Percentiles rank a stretch among this genome's conserved stretches.
phyloP scores from a whole-genome alignment of 2,329 filamentous ascomycete genomes.

The Colletotrichum camelliae region DNA sequence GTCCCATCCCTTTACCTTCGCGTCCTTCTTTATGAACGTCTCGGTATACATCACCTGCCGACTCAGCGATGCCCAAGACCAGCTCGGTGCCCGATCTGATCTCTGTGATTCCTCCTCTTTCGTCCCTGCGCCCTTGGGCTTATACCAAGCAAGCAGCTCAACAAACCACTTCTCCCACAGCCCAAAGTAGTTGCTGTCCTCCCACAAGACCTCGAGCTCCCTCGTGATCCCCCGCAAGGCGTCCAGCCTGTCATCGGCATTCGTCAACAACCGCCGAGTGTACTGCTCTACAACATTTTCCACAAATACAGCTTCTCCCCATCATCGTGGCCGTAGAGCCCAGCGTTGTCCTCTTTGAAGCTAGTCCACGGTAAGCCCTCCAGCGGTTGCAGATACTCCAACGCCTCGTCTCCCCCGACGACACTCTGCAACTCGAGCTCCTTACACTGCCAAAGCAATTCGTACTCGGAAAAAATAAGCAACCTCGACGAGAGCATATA shows the following conservation, averaged over 20 bases:
- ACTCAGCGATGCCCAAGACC: constrained; percentile 16
- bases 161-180: constrained; percentile 5
- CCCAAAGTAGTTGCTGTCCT: background rate
- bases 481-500: constrained; percentile 23
- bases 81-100: background rate
- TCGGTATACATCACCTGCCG: background rate
- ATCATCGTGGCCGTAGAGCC: background rate
- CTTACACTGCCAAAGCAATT: constrained; percentile 24
- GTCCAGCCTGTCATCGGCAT: background rate
- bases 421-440: constrained; percentile 9
- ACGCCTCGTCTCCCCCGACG: background rate
- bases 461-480: constrained; percentile 21
- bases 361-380: background rate
- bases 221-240: background rate
- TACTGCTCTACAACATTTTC: constrained; percentile 12
- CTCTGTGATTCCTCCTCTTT: background rate
- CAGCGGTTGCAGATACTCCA: constrained; percentile 12
- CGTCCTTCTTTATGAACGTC: background rate
- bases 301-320: background rate
- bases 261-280: background rate
- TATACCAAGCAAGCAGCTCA: constrained; percentile 11
- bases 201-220: constrained; percentile 5
- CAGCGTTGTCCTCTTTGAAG: background rate
- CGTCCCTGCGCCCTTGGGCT: background rate
- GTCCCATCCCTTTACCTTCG: background rate